Evolutionary conservation across 192 early-diverging fungal genomes (phyloP), one percentile per base, ranked within the genome.

Genomic region (Spizellomyces punctatus): DNA sequence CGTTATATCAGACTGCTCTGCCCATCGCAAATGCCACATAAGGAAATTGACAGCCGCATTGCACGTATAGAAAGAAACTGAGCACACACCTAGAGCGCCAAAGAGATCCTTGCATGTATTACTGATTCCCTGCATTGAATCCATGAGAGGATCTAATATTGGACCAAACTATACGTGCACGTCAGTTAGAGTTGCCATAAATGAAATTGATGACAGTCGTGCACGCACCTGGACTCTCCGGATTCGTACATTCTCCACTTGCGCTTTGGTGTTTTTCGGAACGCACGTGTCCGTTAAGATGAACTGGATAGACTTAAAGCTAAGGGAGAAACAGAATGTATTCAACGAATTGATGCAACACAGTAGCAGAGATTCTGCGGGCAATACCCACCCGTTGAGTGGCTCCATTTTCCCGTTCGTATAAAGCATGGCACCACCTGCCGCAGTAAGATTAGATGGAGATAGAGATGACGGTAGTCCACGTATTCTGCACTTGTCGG

Each of bases 241-340:
- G 10, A 21, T 16, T 75, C 54, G 83, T 27, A 98, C 92, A 46
- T 88, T 88, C 16, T 87, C 94, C 5, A 99, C 95, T 63, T 92
- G 90, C 21, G 79, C 83, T 76, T 88, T 92, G 4, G 98, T 98
- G 73, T 93, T 90, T 75, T 95, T 92, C 44, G 94, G 91, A 6
- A 96, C 93, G 17, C 81, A 84, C 0, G 98, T 96, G 74, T 97
- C 93, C 8, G 90, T 93, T n/a, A 99, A 75, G 0, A 99, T 67
- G 62, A 98, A 91, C 2, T 88, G 83, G 27, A 95, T 64, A 0
- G 90, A 81, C 44, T 76, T 79, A 67, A 89, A 90, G 16, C 88
- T 90, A 63, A 17, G 42, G 10, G 17, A 63, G 41, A 19, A 36
- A 36, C 27, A 36, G 3, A 36, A 36, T 2, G 27, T 36, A 36